Base-by-base conservation (phyloP, 495 filamentous ascomycete species). In the Aspergillus leporis region DNA sequence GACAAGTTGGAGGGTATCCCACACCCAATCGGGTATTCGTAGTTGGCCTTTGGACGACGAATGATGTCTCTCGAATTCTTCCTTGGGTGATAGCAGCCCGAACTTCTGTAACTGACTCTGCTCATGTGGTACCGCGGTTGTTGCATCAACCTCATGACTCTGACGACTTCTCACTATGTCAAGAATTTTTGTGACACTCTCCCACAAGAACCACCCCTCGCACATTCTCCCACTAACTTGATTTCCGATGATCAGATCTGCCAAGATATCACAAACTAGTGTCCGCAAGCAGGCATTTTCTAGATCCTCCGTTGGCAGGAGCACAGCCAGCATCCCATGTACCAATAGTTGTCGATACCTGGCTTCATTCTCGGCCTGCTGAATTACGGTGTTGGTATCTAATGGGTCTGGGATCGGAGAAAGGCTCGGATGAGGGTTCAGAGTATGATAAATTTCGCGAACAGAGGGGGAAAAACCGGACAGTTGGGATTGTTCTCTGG, bases 251-350 rank as follows among this genome's bases (percentile, higher is more conserved):
- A 97, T 89, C 70, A 93, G 84, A 63, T 95, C 90, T 7, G 90
- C 90, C 48, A 98, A 75, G 25, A 97, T 84, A 70, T 97, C 92
- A 41, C 85, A 83, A 55, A 97, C 87, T 49, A 98, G 78, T 8
- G 88, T 79, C 18, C 90, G 85, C 65, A 97, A 75, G 68, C 91
- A 96, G 49, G 79, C 83, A 71, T 95, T 97, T 65, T 92, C 86
- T 10, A 98, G 81, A 64, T 98, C 93, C 68, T 97, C 93, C 18
- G 90, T 94, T 5, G 94, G 94, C 32, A 98, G 80, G 23, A 98
- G 78, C 45, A 96, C 76, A 5, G 91, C 88, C 46, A 98, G 75
- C 46, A 89, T 80, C 5, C 85, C 89, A 61, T 90, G 85, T 16
- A 90, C 90, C 13, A 97, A 76, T 61, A 96, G 73, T 66, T 91